Evolutionary conservation across 441 rosid genomes (phyloP), one percentile per base, ranked within the genome.

Genomic region (California macrophylla): DNA sequence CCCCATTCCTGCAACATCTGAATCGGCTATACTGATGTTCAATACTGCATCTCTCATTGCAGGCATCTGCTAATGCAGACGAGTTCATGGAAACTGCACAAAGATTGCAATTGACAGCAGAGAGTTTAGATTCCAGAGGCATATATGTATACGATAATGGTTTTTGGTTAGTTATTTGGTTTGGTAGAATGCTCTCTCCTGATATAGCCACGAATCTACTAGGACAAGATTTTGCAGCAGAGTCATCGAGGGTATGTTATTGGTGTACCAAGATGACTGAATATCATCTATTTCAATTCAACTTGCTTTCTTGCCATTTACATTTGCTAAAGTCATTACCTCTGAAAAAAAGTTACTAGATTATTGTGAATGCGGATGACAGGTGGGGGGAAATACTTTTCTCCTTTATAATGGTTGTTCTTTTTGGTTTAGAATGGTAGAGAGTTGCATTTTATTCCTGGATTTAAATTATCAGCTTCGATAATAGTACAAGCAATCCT

Each of bases 161-260:
- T 67, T 85, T 95, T 67, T 85, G 87, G 71, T 85, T 91, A 71
- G 82, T 92, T 68, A 47, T 92, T 74, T 95, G 99, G 98, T 89
- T 95, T 74, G 99, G 99, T 71, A 84, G 88, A 77, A 92, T 83
- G 91, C 89, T 95, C 42, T 85, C 97, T 25, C 97, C 96, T 64
- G 99, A 91, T 74, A 77, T 85, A 66, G 78, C 97, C 64, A 84
- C 74, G 86, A 89, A 81, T 83, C 85, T 95, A 71, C 89, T 95
- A 58, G 97, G 97, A 38, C 78, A 77, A 69, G 96, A 89, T 77
- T 95, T 89, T 72, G 96, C 93, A 12, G 91, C 93, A 10, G 99
- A 92, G 75, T 83, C 93, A 71, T 90, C 96, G 13, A 86, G 80
- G 98, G 97, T 90, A 79, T 74, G 85, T 32, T 66, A 12, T 66